Conservation (phyloP, 805 yeast species). For the Kluyveromyces nonfermentans region DNA sequence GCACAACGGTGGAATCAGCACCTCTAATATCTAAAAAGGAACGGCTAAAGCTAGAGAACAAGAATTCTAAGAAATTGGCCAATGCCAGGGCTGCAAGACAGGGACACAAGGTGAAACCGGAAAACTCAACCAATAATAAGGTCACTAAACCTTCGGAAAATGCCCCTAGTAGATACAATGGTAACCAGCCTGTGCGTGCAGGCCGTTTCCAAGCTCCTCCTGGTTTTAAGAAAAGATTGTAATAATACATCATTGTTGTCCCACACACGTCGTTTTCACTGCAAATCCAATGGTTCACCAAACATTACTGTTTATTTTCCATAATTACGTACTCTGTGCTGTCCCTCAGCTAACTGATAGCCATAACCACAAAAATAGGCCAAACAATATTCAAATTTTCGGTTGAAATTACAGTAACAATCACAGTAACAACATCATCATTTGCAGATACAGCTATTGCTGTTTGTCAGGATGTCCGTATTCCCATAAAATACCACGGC, state of each 20-base stretch:
- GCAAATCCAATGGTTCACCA: too few relatives aligned
- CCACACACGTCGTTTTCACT: too few relatives aligned
- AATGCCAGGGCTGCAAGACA: slow-evolving; percentile 26
- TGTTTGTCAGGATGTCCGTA: too few relatives aligned
- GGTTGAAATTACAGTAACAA: too few relatives aligned
- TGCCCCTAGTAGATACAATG: neutral
- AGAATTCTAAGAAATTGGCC: slow-evolving; percentile 28
- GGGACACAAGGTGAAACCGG: slow-evolving; percentile 5
- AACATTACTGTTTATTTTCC: too few relatives aligned
- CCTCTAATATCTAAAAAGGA: slow-evolving; percentile 38
- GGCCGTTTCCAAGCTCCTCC: slow-evolving; percentile 41
- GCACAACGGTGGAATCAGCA: slow-evolving; percentile 51
- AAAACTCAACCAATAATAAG: neutral
- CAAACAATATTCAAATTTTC: too few relatives aligned
- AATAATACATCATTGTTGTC: slow-evolving; percentile 70
- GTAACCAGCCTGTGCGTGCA: slow-evolving; percentile 8
- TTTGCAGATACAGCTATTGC: too few relatives aligned
- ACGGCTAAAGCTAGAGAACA: slow-evolving; percentile 25
- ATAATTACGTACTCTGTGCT: too few relatives aligned
- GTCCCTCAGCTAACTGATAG: too few relatives aligned
- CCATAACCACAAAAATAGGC: too few relatives aligned
- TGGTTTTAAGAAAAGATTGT: slow-evolving; percentile 29
- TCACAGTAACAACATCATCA: too few relatives aligned
- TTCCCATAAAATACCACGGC: too few relatives aligned
- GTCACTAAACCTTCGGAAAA: slow-evolving; percentile 1